These are phyloP conservation scores for Aspergillus sclerotiicarbonarius DNA, from an alignment of 495 filamentous ascomycete genomes.

Conservation along the genomic window DNA sequence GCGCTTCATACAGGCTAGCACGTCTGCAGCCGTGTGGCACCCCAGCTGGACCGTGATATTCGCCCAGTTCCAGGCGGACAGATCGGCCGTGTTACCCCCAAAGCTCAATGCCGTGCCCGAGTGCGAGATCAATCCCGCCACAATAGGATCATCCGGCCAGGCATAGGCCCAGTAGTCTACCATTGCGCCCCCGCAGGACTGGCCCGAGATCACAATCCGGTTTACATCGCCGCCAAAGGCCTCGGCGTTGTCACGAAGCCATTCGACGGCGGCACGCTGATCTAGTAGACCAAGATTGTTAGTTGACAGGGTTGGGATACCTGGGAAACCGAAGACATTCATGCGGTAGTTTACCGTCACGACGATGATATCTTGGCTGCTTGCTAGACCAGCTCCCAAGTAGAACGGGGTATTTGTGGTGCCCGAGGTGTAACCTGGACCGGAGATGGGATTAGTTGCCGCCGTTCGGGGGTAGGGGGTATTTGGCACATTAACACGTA, in stretches of 20 bases:
- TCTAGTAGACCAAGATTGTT: slow-evolving; percentile 43
- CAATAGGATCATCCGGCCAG: slow-evolving; percentile 32
- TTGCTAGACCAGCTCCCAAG: slow-evolving; percentile 36
- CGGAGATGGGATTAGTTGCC: background rate
- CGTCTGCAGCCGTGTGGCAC: slow-evolving; percentile 37
- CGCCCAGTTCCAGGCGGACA: slow-evolving; percentile 32
- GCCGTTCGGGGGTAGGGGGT: no score
- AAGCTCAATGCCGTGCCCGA: slow-evolving; percentile 54
- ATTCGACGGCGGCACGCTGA: slow-evolving; percentile 38
- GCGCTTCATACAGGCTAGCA: slow-evolving; percentile 5
- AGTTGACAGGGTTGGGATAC: slow-evolving; percentile 30
- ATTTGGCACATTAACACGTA: slow-evolving; percentile 23
- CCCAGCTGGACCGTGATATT: slow-evolving; percentile 40
- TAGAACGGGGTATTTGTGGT: slow-evolving; percentile 39
- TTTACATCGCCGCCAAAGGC: no score
- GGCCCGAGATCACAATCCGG: no score
- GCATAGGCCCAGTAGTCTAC: no score
- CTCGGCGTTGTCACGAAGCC: no score
- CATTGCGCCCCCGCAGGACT: no score
- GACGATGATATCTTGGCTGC: slow-evolving; percentile 40
- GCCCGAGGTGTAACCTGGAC: slow-evolving; percentile 28
- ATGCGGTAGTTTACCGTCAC: slow-evolving; percentile 50
- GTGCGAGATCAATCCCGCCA: slow-evolving; percentile 47
- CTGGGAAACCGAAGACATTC: slow-evolving; percentile 51
- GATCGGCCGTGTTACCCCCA: slow-evolving; percentile 27